A percentile compares a stretch with the other conserved stretches of the same genome.
phyloP scores from a whole-genome alignment of 139 green algal genomes.

The Micractinium sp. region DNA sequence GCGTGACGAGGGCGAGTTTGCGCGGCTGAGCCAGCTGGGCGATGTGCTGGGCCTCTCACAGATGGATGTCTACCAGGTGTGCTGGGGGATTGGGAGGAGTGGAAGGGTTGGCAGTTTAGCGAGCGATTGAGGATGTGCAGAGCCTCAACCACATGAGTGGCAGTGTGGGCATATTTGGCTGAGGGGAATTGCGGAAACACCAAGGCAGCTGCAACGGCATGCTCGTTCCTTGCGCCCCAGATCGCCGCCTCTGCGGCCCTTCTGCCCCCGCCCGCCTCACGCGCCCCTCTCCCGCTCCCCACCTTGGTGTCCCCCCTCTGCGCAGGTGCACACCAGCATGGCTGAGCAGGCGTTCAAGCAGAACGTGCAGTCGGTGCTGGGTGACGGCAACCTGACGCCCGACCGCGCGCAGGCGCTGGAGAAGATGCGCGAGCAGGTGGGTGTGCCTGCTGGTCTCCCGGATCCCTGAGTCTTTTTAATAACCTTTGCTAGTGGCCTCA shows the following conservation, averaged over 20 bases:
- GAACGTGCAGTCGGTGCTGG: conserved; percentile 70
- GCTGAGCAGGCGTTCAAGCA: conserved; percentile 92
- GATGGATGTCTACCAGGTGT: conserved; percentile 55
- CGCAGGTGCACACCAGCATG: conserved; percentile 81
- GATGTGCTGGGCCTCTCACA: conserved; percentile 84
- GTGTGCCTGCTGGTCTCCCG: no score
- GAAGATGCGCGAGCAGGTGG: conserved; percentile 71
- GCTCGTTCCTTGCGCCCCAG: neutral
- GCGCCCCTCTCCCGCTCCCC: neutral
- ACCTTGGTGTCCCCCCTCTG: no score
- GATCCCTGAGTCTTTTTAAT: no score
- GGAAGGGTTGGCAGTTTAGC: no score
- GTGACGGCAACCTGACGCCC: conserved; percentile 73
- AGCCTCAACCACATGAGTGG: no score
- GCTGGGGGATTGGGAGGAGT: neutral
- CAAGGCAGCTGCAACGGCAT: no score
- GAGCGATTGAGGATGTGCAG: no score
- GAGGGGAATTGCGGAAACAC: no score
- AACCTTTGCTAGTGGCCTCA: neutral
- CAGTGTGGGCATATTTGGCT: no score
- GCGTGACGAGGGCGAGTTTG: conserved; percentile 85
- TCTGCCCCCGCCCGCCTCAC: neutral
- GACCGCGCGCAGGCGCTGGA: conserved; percentile 83
- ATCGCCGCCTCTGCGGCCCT: neutral
- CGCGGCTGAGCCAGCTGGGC: conserved; percentile 82